phyloP scores from a whole-genome alignment of 352 stramenopile genomes.

The Phytophthora constricta region DNA sequence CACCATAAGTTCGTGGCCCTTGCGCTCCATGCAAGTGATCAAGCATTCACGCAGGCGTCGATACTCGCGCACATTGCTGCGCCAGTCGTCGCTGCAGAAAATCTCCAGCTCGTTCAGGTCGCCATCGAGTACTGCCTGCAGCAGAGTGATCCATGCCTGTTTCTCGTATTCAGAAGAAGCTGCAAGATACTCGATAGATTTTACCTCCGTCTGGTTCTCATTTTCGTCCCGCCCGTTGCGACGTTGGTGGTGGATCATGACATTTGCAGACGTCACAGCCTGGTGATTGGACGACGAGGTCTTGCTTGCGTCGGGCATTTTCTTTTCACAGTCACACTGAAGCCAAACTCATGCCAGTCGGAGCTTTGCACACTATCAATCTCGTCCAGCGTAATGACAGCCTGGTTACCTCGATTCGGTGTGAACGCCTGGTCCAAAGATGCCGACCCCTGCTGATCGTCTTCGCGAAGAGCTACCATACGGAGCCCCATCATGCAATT shows the following conservation, averaged over 20 bases:
- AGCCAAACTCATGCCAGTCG: conserved; percentile 78
- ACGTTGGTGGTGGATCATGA: conserved; percentile 44
- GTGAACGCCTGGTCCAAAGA: conserved; percentile 59
- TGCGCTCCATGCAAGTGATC: conserved; percentile 85
- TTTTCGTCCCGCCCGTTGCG: conserved; percentile 39
- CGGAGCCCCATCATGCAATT: conserved; percentile 91
- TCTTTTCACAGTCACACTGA: conserved; percentile 76
- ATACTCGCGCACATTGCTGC: conserved; percentile 89
- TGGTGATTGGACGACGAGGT: conserved; percentile 19
- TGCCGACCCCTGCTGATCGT: conserved; percentile 33
- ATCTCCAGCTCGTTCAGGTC: conserved; percentile 87
- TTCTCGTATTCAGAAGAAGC: conserved; percentile 70
- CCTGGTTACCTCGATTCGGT: conserved; percentile 67
- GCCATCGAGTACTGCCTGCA: conserved; percentile 80
- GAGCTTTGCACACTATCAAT: conserved; percentile 76
- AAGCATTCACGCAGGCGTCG: conserved; percentile 74
- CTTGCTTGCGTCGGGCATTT: conserved; percentile 33
- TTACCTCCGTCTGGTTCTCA: conserved; percentile 33
- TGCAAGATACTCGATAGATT: conserved; percentile 79
- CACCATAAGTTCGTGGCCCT: conserved; percentile 81
- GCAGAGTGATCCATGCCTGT: conserved; percentile 68
- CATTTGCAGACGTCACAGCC: conserved; percentile 25
- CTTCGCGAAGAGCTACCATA: conserved; percentile 65
- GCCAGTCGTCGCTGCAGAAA: conserved; percentile 90
- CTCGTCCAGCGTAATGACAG: conserved; percentile 80